A percentile compares a stretch with the other conserved stretches of the same genome.
Conservation (phyloP, 805 yeast genomes). For the Hanseniaspora lachancei region DNA sequence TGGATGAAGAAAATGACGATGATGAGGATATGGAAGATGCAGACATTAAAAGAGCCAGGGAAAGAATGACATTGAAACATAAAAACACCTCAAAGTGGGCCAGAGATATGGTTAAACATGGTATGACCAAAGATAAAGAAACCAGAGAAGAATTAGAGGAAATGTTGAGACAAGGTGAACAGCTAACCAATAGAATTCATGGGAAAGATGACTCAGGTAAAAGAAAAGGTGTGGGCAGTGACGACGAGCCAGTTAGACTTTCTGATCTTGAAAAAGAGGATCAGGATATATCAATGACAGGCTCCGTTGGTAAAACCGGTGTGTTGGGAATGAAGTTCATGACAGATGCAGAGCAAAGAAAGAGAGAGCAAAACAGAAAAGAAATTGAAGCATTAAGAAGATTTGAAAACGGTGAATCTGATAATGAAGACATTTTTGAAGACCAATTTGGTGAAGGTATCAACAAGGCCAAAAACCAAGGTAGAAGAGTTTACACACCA, state of each 20-base stretch:
- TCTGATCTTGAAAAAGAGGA: conserved; percentile 35
- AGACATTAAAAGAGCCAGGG: conserved; percentile 69
- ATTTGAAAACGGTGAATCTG: conserved; percentile 31
- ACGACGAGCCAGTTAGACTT: conserved; percentile 35
- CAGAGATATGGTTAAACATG: conserved; percentile 73
- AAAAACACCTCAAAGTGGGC: conserved; percentile 87
- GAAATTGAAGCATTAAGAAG: conserved; percentile 40
- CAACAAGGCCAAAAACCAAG: conserved; percentile 46
- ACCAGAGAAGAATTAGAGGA: conserved; percentile 86
- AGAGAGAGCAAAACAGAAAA: conserved; percentile 44
- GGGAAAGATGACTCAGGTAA: conserved; percentile 47
- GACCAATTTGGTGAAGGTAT: conserved; percentile 31
- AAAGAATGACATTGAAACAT: conserved; percentile 85
- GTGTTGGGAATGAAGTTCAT: conserved; percentile 89
- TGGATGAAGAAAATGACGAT: conserved; percentile 38
- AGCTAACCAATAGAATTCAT: conserved; percentile 54
- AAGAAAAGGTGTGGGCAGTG: conserved; percentile 28
- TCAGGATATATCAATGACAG: conserved; percentile 27
- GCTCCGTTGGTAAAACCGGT: conserved; percentile 66
- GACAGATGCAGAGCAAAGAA: conserved; percentile 73
- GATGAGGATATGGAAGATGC: conserved; percentile 47
- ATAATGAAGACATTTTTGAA: conserved; percentile 30
- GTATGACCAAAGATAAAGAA: conserved; percentile 73
- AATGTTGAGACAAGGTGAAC: conserved; percentile 80
- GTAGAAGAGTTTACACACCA: conserved; percentile 74